Evolutionary conservation across 768 basidiomycete species (phyloP), one percentile per base, ranked within the genome.

Genomic region (Filobasidium floriforme): DNA sequence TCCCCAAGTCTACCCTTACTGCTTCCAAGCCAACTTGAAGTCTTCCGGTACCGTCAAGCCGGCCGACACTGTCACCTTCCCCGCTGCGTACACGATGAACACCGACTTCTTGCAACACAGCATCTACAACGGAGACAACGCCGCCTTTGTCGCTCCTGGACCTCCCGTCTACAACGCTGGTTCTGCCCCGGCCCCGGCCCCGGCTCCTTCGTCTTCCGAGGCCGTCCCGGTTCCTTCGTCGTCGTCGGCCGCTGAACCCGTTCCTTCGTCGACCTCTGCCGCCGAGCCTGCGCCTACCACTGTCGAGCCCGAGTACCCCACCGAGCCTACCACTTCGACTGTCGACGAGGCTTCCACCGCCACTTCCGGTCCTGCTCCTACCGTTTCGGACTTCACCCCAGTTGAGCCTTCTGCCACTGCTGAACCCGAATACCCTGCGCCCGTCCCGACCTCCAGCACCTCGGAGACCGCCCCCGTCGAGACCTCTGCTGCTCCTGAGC

Each of bases 1-100:
- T 12, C 68, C 68, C 41, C 68, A 69, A 51, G 65, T 69, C 40
- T 69, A 69, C 65, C 68, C 68, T 32, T 41, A 60, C 46, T 66
- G 65, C 22, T 66, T 69, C 65, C 65, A 69, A 26, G 57, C 61
- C 61, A 63, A 66, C 52, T 51, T 66, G 37, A 63, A 55, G 14
- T 66, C 64, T 3, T 66, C 68, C 61, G 68, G 68, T 12, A 66
- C 64, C 7, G 64, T 41, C 46, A 60, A 61, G 7, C 68, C 68
- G 1, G 7, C 51, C 40, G 65, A 57, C 37, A 66, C 65, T 12
- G 60, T 51, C 29, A 66, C 65, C n/a, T 69, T 69, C 68, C 68
- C 68, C 29, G 68, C 24, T 10, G 65, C 61, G 37, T 69, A 69
- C 65, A n/a, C 28, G 18, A 43, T 65, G 40, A 69, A 66, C 40